phyloP scores from a whole-genome alignment of 306 rosid species.

The Begonia peltatifolia region DNA sequence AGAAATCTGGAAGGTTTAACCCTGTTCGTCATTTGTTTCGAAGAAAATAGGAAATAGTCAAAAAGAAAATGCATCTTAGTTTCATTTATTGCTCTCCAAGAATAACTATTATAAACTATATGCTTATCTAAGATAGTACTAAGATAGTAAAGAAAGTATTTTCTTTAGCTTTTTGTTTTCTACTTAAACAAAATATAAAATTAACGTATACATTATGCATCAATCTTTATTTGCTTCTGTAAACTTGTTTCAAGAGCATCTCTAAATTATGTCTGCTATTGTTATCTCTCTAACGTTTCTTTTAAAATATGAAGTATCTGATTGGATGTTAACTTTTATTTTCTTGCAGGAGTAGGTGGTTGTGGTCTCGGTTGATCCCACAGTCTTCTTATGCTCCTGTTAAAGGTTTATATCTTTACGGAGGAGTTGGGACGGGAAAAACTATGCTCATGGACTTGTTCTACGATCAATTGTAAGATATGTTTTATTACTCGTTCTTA shows the following conservation, averaged over 20 bases:
- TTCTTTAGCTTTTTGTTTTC: slow-evolving; percentile 8
- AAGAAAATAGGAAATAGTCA: no score
- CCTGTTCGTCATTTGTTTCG: no score
- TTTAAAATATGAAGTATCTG: not conserved
- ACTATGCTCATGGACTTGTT: slow-evolving; percentile 99
- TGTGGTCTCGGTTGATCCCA: slow-evolving; percentile 88
- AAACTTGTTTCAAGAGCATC: no score
- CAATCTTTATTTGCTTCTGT: no score
- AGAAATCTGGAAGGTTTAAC: slow-evolving; percentile 55
- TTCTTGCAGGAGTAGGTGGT: slow-evolving; percentile 63
- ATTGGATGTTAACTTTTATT: slow-evolving; percentile 1
- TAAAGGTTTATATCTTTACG: slow-evolving; percentile 83
- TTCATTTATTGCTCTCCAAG: no score
- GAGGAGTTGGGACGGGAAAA: slow-evolving; percentile 99
- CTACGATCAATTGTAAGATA: slow-evolving; percentile 75
- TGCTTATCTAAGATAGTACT: no score
- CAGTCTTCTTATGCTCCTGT: slow-evolving; percentile 72
- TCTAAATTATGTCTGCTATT: no score
- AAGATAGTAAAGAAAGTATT: not conserved
- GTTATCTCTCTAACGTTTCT: not conserved
- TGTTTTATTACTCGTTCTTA: slow-evolving; percentile 1
- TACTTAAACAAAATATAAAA: no score
- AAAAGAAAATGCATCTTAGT: no score
- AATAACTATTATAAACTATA: no score
- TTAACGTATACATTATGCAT: no score